Evolutionary conservation across 1,284 basidiomycete species (phyloP).

Genomic region (Salmacisia buchloeana): DNA sequence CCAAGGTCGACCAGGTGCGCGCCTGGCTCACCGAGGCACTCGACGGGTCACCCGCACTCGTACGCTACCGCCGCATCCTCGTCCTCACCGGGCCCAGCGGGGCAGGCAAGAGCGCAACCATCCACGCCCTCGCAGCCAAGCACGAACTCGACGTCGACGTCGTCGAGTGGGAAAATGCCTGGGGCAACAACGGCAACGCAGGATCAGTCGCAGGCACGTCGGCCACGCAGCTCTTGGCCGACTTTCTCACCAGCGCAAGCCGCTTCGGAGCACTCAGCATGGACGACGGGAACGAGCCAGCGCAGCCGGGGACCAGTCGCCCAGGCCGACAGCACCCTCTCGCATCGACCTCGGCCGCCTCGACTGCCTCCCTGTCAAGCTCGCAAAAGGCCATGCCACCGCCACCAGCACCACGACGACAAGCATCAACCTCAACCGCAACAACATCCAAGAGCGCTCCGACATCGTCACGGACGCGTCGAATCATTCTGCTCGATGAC

Average conservation of each 20-base stretch:
- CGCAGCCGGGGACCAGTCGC: background rate
- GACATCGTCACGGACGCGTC: constrained; percentile 12
- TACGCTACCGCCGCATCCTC: constrained; percentile 75
- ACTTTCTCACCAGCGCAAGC: constrained; percentile 25
- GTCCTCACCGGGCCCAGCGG: constrained; percentile 84
- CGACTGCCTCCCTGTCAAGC: background rate
- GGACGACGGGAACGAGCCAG: background rate
- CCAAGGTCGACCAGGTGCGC: constrained; percentile 76
- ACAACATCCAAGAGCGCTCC: too few relatives aligned
- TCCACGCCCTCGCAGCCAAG: constrained; percentile 63
- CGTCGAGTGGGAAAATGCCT: constrained; percentile 73
- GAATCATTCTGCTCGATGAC: constrained; percentile 78
- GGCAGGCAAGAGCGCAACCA: constrained; percentile 78
- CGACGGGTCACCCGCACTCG: constrained; percentile 60
- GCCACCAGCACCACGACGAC: too few relatives aligned
- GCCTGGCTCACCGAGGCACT: constrained; percentile 80
- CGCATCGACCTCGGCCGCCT: background rate
- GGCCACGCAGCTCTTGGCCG: constrained; percentile 29
- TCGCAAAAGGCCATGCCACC: background rate
- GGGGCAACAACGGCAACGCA: background rate
- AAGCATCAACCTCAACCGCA: too few relatives aligned
- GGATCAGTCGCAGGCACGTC: constrained; percentile 7
- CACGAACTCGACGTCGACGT: constrained; percentile 72
- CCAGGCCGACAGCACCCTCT: background rate
- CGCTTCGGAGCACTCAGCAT: background rate